Base-by-base conservation (phyloP, 163 green algal genomes). In the Chlamydomonas reinhardtii region DNA sequence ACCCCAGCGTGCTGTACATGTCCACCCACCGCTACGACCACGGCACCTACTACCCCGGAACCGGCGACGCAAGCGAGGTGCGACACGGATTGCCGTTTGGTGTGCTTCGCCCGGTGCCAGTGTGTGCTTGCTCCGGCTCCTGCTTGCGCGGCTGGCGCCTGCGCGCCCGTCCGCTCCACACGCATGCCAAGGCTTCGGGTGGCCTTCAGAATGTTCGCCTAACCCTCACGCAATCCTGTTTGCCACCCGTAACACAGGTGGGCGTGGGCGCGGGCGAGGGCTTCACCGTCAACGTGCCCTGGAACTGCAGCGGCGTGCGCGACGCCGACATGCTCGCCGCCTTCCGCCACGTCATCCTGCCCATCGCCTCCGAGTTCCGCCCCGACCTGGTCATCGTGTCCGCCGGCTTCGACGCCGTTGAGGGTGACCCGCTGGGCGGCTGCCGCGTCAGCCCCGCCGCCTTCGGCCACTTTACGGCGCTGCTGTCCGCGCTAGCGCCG, bases 321-420 rank as follows among this genome's bases (percentile, higher is more conserved):
- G 94, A 99, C 74, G 94, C 80, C 12, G 97, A 99, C 85, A 99
- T 99, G 91, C 74, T 98, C 56, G 92, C 93, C 6, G 95, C 95
- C 29, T 97, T 97, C 89, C 71, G 90, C 70, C 91, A 95, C 34
- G 84, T 98, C 31, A 64, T 98, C 35, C 62, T 97, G 74, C 96
- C 96, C 32, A 94, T 98, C 64, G 77, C 92, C 3, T 77, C 92
- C 52, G 92, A 97, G 89, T 99, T 97, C 75, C 82, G 88, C 0
- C 97, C 97, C 2, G 91, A 97, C 86, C 86, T 99, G 6, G 91
- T 98, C 72, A 96, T 99, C 76, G 90, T 99, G 20, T 97, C 94
- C 0, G 96, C 97, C 25, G 97, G 97, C 71, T 99, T 98, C 90
- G 96, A 99, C 82, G 97, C 96, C 5, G 96, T 95, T 34, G 88